Evolutionary conservation across 129 eudicot genomes (phyloP).

Genomic region (Saposhnikovia divaricata): DNA sequence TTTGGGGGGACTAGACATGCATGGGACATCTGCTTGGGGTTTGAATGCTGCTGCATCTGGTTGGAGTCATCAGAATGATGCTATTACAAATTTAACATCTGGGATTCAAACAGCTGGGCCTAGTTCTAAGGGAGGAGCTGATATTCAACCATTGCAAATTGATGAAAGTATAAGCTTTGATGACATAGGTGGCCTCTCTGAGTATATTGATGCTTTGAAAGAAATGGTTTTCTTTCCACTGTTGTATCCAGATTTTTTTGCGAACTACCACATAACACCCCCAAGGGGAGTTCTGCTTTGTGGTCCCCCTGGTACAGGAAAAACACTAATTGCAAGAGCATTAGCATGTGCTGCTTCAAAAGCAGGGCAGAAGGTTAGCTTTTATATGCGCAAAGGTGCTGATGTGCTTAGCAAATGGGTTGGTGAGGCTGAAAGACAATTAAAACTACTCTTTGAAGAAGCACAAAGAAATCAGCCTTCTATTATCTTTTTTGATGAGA

Average conservation of each 20-base stretch:
- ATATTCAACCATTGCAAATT: slow-evolving; percentile 88
- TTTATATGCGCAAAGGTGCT: slow-evolving; percentile 98
- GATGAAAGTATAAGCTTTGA: slow-evolving; percentile 90
- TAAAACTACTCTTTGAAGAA: slow-evolving; percentile 91
- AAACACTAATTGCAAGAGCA: slow-evolving; percentile 89
- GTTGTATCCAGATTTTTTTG: slow-evolving; percentile 89
- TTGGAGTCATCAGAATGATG: slow-evolving; percentile 88
- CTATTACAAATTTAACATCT: slow-evolving; percentile 42
- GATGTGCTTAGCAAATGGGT: slow-evolving; percentile 99
- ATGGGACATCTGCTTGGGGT: slow-evolving; percentile 80
- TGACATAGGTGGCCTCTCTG: slow-evolving; percentile 97
- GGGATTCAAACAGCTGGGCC: slow-evolving; percentile 97
- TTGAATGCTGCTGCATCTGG: slow-evolving; percentile 91
- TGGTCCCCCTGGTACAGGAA: slow-evolving; percentile 99
- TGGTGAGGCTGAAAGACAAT: slow-evolving; percentile 97
- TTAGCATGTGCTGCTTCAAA: slow-evolving; percentile 99
- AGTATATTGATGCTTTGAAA: slow-evolving; percentile 82
- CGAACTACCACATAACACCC: slow-evolving; percentile 91
- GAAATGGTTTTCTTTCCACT: slow-evolving; percentile 98
- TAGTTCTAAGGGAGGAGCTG: slow-evolving; percentile 99
- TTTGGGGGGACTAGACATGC: slow-evolving; percentile 85
- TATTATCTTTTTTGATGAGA: slow-evolving; percentile 93
- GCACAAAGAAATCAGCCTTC: slow-evolving; percentile 99
- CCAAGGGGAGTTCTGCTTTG: slow-evolving; percentile 95
- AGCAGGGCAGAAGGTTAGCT: slow-evolving; percentile 98